These are phyloP conservation scores for Stentor coeruleus DNA, from an alignment of 73 alveolate species.

Conservation along the genomic window DNA sequence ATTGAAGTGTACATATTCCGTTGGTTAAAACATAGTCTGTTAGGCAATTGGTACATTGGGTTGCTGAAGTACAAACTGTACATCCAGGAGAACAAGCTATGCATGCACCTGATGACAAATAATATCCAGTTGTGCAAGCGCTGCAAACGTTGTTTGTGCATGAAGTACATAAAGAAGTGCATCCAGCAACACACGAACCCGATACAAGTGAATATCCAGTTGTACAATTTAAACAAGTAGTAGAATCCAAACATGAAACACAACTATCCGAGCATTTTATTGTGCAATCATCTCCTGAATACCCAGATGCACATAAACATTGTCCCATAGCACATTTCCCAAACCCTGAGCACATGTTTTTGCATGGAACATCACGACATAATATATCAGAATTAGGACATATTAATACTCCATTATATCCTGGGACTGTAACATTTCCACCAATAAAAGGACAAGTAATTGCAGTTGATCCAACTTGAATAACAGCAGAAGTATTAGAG, in stretches of 20 bases:
- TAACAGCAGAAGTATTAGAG: background rate
- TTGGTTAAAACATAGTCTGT: background rate
- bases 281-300: background rate
- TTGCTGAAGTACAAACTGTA: background rate
- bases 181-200: background rate
- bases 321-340: slow-evolving; percentile 1
- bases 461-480: background rate
- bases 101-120: background rate
- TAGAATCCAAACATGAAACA: background rate
- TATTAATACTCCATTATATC: background rate
- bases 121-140: background rate
- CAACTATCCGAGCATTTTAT: background rate
- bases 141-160: background rate
- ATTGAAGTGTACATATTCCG: background rate
- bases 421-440: background rate
- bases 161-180: background rate
- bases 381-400: background rate
- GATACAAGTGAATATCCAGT: background rate
- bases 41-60: background rate
- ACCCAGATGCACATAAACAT: background rate
- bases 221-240: background rate
- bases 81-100: background rate
- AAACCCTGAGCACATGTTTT: background rate
- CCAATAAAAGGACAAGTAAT: slow-evolving; percentile 9
- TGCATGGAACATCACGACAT: background rate